Evolutionary conservation across 129 eudicot genomes (phyloP).

Genomic region (Lactuca sativa): DNA sequence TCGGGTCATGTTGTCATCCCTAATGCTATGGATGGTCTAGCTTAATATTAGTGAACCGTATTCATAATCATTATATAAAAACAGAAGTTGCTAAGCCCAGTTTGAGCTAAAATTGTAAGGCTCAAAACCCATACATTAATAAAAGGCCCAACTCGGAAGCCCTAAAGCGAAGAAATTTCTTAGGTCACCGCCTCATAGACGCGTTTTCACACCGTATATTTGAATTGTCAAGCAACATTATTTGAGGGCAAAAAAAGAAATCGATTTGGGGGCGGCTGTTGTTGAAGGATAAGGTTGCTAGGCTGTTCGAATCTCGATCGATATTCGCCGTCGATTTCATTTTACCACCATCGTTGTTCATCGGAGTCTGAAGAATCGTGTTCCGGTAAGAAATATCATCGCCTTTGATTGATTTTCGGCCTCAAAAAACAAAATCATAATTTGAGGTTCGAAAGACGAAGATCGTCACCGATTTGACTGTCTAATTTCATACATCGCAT

Average conservation of each 20-base stretch:
- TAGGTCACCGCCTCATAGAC: slow-evolving; percentile 1
- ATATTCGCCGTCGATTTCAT: slow-evolving; percentile 21
- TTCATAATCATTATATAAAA: too few species aligned
- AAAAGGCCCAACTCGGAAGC: neutral
- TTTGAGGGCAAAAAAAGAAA: slow-evolving; percentile 7
- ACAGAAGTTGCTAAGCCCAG: too few species aligned
- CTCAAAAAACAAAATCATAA: neutral
- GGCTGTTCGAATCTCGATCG: slow-evolving; percentile 6
- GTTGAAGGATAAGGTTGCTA: slow-evolving; percentile 23
- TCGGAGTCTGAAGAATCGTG: slow-evolving; percentile 20
- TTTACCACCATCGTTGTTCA: slow-evolving; percentile 8
- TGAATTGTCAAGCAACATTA: neutral
- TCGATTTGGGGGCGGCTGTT: slow-evolving; percentile 24
- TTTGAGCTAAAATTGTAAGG: too few species aligned
- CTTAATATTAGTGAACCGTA: too few species aligned
- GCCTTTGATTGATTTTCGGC: slow-evolving; percentile 33
- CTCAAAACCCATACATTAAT: too few species aligned
- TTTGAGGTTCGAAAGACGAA: slow-evolving; percentile 36
- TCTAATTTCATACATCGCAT: slow-evolving; percentile 10
- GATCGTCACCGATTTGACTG: slow-evolving; percentile 24
- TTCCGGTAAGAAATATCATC: slow-evolving; percentile 38
- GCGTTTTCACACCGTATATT: slow-evolving; percentile 12
- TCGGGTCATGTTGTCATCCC: too few species aligned
- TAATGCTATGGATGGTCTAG: too few species aligned
- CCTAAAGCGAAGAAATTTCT: neutral